These are phyloP conservation scores for Mycena maculata DNA, from an alignment of 768 basidiomycete genomes.

Conservation along the genomic window DNA sequence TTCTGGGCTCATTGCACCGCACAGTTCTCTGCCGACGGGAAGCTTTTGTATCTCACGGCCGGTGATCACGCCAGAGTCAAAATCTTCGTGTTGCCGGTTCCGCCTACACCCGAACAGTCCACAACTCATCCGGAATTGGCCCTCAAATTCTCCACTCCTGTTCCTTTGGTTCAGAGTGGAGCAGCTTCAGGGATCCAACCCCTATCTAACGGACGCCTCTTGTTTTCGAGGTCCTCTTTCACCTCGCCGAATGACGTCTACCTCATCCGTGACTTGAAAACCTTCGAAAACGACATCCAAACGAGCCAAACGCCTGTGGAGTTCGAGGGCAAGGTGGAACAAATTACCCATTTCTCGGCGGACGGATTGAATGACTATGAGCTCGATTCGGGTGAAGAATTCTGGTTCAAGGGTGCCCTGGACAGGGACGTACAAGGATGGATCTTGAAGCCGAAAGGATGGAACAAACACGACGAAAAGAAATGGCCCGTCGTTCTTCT, in stretches of 20 bases:
- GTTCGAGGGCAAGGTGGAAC: conserved; percentile 54
- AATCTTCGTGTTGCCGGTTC: conserved; percentile 75
- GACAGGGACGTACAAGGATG: conserved; percentile 86
- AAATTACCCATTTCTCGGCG: conserved; percentile 75
- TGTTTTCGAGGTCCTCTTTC: conserved; percentile 81
- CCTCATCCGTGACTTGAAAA: conserved; percentile 62
- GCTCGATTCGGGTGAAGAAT: conserved; percentile 77
- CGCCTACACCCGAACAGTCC: conserved; percentile 67
- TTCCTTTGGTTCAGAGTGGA: conserved; percentile 67
- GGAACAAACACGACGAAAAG: conserved; percentile 69
- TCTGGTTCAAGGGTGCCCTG: conserved; percentile 90
- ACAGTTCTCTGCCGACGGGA: conserved; percentile 81
- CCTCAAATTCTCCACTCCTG: conserved; percentile 62
- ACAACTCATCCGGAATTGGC: conserved; percentile 63
- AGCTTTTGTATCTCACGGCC: conserved; percentile 76
- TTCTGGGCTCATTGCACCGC: conserved; percentile 20
- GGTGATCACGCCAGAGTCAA: conserved; percentile 85
- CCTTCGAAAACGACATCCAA: conserved; percentile 55
- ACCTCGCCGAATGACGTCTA: conserved; percentile 85
- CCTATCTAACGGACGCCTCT: conserved; percentile 67
- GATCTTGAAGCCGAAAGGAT: conserved; percentile 84
- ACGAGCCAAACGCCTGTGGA: conserved; percentile 42
- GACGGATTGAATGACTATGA: conserved; percentile 66
- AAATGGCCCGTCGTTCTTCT: conserved; percentile 85
- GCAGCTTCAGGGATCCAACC: conserved; percentile 72